phyloP scores from a whole-genome alignment of 2,329 filamentous ascomycete species.

The Xylaria arbuscula region DNA sequence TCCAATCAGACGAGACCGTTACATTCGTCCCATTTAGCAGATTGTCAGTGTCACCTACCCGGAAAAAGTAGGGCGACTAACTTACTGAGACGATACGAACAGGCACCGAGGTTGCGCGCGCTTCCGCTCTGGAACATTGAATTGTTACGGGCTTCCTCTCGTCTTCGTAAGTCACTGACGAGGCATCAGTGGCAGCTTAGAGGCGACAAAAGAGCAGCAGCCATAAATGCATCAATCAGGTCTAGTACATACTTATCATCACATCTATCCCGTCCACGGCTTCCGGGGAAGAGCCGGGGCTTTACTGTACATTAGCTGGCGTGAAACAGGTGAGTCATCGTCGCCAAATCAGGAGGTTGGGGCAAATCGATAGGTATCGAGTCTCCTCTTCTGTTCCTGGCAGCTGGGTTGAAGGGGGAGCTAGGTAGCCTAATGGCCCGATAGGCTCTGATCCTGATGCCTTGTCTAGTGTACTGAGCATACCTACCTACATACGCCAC shows the following conservation, averaged over 20 bases:
- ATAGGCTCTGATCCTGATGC: conserved; percentile 26
- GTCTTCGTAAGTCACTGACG: background rate
- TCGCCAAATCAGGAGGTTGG: conserved; percentile 44
- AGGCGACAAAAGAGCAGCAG: background rate
- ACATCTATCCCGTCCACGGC: conserved; percentile 1
- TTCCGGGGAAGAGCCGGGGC: conserved; percentile 32
- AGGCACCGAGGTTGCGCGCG: background rate
- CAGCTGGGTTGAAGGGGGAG: conserved; percentile 20
- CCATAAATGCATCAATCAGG: background rate
- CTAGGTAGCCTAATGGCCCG: conserved; percentile 20
- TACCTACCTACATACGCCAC: conserved; percentile 15
- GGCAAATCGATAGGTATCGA: conserved; percentile 19
- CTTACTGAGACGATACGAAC: background rate
- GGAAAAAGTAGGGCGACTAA: conserved; percentile 4
- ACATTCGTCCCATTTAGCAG: conserved; percentile 19
- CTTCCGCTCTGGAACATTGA: background rate
- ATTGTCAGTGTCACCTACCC: conserved; percentile 11
- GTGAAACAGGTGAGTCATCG: conserved; percentile 47
- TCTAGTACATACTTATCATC: background rate
- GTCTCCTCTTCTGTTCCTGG: conserved; percentile 29
- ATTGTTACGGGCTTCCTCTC: background rate
- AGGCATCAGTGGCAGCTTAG: background rate
- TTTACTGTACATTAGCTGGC: conserved; percentile 18
- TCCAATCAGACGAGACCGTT: conserved; percentile 32
- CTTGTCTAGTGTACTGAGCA: conserved; percentile 11